A percentile compares a stretch with the other conserved stretches of the same genome.
phyloP scores from a whole-genome alignment of 148 eudicot species.

The Dianthus caryophyllus region DNA sequence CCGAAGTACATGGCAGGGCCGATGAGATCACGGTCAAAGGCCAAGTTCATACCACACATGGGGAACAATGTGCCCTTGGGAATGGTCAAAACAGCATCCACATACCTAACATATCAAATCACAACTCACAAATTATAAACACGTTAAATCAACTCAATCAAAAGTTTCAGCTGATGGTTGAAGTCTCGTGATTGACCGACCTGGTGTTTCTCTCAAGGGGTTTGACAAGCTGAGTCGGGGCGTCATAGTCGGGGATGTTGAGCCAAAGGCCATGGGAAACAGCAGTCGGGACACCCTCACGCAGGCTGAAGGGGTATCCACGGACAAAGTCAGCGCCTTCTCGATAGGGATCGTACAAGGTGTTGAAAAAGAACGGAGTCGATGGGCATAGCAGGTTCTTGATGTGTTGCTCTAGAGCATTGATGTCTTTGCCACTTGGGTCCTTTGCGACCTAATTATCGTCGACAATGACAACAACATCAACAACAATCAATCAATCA shows the following conservation, averaged over 20 bases:
- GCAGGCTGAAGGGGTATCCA: slow-evolving; percentile 59
- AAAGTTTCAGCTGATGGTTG: neutral
- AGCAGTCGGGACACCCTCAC: slow-evolving; percentile 61
- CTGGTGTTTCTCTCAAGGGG: slow-evolving; percentile 61
- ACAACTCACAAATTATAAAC: neutral
- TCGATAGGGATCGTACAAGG: slow-evolving; percentile 53
- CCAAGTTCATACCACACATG: slow-evolving; percentile 71
- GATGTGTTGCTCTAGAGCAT: slow-evolving; percentile 60
- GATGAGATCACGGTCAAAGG: slow-evolving; percentile 56
- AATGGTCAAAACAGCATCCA: slow-evolving; percentile 54
- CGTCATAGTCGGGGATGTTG: slow-evolving; percentile 69
- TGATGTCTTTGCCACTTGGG: slow-evolving; percentile 54
- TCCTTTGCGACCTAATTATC: slow-evolving; percentile 51
- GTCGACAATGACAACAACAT: neutral
- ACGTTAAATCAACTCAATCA: neutral
- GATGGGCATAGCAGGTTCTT: slow-evolving; percentile 55
- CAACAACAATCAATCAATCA: no score
- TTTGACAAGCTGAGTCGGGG: slow-evolving; percentile 70
- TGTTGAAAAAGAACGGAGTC: slow-evolving; percentile 64
- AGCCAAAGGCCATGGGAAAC: slow-evolving; percentile 70
- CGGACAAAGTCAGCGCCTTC: slow-evolving; percentile 73
- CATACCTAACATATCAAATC: slow-evolving; percentile 36
- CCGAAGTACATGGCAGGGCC: slow-evolving; percentile 74
- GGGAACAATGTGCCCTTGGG: slow-evolving; percentile 62
- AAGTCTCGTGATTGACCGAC: slow-evolving; percentile 9